Base-by-base conservation (phyloP, 2,329 filamentous ascomycete species). In the Aspergillus alliaceus region DNA sequence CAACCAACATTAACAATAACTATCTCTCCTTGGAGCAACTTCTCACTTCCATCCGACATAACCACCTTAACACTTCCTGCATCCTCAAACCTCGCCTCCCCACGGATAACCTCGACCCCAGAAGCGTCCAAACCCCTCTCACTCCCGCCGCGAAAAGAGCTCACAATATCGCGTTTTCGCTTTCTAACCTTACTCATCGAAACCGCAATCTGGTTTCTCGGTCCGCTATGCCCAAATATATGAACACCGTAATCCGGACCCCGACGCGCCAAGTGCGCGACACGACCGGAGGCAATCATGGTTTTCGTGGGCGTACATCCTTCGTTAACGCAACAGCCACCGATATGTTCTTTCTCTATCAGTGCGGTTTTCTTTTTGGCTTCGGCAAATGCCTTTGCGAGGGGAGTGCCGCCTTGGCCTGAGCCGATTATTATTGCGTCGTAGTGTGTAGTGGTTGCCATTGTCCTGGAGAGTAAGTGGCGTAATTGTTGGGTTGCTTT, bases 221-320 rank as follows among this genome's bases (percentile, higher is more conserved):
- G 3, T 4, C 24, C 40, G 4, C 8, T 18, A 7, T 44, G 40
- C 2, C 24, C 24, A 5, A 14, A 14, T 2, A 27, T n/a, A 18
- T 44, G 40, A 11, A 44, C 11, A 27, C 40, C 40, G 7, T 44
- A 44, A 8, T 29, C 24, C 7, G 40, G 40, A 7, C 40, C 40
- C 22, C 40, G 27, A 2, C 22, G n/a, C 8, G 25, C 12, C 5
- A 57, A 31, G 62, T 84, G 78, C 2, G 81, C 82, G 2, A 78
- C 75, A 4, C 80, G 72, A 1, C 80, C 82, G 20, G 79, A 82
- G 3, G 82, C 77, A 49, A 85, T 79, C 76, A 85, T 79, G 8
- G 82, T 84, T 66, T 84, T 85, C 20, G 82, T 84, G 0, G 82
- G 82, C 11, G 82, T 84, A 62, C 82, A 84, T 4, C 82, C 82